These are phyloP conservation scores for Hymenoscyphus fraxineus DNA, from an alignment of 2,329 filamentous ascomycete genomes.

Conservation along the genomic window DNA sequence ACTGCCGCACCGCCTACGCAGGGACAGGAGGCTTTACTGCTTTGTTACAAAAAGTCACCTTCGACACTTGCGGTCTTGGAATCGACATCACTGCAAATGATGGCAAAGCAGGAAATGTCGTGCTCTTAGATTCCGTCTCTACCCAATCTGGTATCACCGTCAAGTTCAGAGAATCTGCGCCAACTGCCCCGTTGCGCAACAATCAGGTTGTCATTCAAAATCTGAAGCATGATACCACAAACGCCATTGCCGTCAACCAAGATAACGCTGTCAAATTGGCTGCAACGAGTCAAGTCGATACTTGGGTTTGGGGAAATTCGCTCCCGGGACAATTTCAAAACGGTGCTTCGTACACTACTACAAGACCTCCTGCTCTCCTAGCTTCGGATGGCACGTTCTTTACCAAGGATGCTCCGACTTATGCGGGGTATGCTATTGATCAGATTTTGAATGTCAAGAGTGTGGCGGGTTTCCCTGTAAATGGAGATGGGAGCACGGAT, in stretches of 20 bases:
- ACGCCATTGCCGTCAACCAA: not conserved
- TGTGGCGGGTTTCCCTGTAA: conserved; percentile 5
- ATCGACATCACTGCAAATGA: conserved; percentile 18
- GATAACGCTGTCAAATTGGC: conserved; percentile 3
- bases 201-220: not conserved
- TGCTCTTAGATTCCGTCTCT: not conserved
- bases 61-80: conserved; percentile 29
- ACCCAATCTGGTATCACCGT: not conserved
- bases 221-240: not conserved
- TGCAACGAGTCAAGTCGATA: not conserved
- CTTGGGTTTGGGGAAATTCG: conserved; percentile 8
- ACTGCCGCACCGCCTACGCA: not conserved
- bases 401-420: conserved; percentile 2
- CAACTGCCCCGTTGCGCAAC: not conserved
- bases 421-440: conserved; percentile 3
- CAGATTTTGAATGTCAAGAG: conserved; percentile 8
- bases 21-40: conserved; percentile 1
- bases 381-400: not conserved
- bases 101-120: not conserved
- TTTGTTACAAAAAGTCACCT: conserved; percentile 17
- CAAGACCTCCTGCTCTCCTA: not conserved
- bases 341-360: conserved; percentile 1
- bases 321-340: not conserved
- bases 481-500: conserved; percentile 17
- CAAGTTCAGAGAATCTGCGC: not conserved